Base-by-base conservation (phyloP, 2,329 filamentous ascomycete species). In the Apiospora arundinis region DNA sequence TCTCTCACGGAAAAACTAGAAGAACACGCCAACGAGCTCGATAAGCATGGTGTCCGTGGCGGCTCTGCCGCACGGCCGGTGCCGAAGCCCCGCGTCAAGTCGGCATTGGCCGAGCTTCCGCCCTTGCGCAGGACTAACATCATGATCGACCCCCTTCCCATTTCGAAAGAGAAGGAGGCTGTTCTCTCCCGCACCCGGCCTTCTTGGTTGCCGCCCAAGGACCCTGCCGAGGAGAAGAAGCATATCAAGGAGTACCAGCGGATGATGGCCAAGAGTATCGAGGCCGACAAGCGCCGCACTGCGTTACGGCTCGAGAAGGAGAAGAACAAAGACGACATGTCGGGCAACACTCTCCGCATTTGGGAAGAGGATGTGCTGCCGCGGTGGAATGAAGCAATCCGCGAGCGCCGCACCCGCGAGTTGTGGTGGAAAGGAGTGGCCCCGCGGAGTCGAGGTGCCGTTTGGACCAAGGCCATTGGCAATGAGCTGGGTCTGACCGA, bases 161-260 rank as follows among this genome's bases (percentile, higher is more conserved):
- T 95, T 40, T 95, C 93, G 65, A 95, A 93, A 80, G 93, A 96
- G 82, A 96, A 96, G 80, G 93, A 95, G 77, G 93, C 93, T 3
- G 93, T 95, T 1, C 85, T 96, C 28, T 94, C 92, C 32, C 88
- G 94, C 23, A 96, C 93, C 1, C 87, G 93, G 48, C 93, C 93
- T 0, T 95, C 92, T 1, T 96, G 94, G 94, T 85, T 96, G 2
- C 93, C 94, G 0, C 93, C 93, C 0, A 96, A 96, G 82, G 91
- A 96, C 75, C 95, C 94, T 1, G 93, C 93, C 70, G 96, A 99
- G 81, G 96, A 99, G 83, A 93, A 90, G 80, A 92, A 92, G 75
- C 96, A 99, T 81, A 80, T 99, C 75, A 95, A 90, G 77, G 91
- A 96, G 79, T 96, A 95, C 79, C 92, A 95, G 82, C 91, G 88